Base-by-base conservation (phyloP, 768 basidiomycete genomes). In the Xanthoconium purpureum region DNA sequence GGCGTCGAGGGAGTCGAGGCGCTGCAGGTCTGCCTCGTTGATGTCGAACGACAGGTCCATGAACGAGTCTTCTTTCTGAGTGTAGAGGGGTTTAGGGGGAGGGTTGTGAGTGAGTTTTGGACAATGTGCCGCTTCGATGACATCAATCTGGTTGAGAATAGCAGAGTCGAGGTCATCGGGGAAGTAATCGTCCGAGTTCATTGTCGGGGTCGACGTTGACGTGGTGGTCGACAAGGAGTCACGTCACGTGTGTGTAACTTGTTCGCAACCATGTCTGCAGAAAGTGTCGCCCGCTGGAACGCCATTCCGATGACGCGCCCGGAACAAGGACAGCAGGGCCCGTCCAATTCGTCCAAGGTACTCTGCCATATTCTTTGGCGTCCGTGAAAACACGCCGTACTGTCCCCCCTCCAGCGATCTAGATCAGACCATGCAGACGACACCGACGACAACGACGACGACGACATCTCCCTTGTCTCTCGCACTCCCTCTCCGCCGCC, bases 151-250 rank as follows among this genome's bases (percentile, higher is more conserved):
- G 37, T 78, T 71, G 8, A 90, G 64, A 4, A 81, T 78, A 36
- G 78, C 80, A 43, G 80, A 79, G 70, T 90, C 80, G 38, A 87
- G 62, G 5, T 87, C 85, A 58, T 84, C 84, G 58, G 82, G 81
- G 66, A 88, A 91, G 66, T 85, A 89, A 40, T 79, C 85, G 74
- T 89, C 89, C 36, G 87, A 89, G 75, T 84, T 88, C 88, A 91
- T 89, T 58, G 63, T 59, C 30, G 10, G 14, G 53, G 47, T 12
- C 42, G 56, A 43, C 39, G 53, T 49, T 18, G 33, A 57, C 17
- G 38, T 53, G 44, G 57, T 51, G 20, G 51, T 20, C 17, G 42
- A 28, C 29, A 13, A 38, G 37, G 1, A 14, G 47, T 68, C 66
- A 68, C 63, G 66, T 64, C 38, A 28, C 15, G 29, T 20, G 24